Evolutionary conservation across 345 rosid species (phyloP), one percentile per base, ranked within the genome.

Genomic region (Pugionium cornutum): DNA sequence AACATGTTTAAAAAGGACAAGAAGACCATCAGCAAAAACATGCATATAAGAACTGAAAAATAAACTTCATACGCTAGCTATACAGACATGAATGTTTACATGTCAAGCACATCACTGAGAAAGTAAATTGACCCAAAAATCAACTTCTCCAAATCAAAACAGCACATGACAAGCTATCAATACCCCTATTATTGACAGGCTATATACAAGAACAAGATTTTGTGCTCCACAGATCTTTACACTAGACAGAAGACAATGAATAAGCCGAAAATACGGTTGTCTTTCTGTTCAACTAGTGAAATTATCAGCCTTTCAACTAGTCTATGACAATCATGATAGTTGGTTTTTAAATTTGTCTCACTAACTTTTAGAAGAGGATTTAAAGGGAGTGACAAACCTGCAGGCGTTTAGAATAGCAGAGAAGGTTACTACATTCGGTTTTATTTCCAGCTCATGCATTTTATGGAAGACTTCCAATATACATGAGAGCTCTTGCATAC

Each of bases 361-460:
- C 18, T 18, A 18, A 18, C 18, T 18, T 18, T 18, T 28, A 27
- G 2, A 25, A 18, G 61, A 56, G 44, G 63, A 58, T 28, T 9
- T 36, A 18, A 32, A 32, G 9, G 45, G 52, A 44, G 42, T 28
- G 53, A 31, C 65, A 44, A 60, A 87, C 89, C 95, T 89, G 95
- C 97, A 89, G 56, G 97, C 97, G 68, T 89, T 87, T 58, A 87
- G 63, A 69, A 87, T 87, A 67, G 97, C 91, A n/a, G 97, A 87
- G 64, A 89, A 87, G 1, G 97, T 89, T 55, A 89, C 94, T 4
- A 89, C 97, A 72, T 89, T 89, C 32, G 97, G 97, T 76, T 87
- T 87, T 63, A 89, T 87, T 66, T 85, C 75, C 64, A 87, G 81
- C 73, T 83, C 83, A 27, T 84, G 95, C 91, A 89, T 87, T 79